phyloP scores from a whole-genome alignment of 2,329 filamentous ascomycete genomes.

The Colletotrichum lupini region DNA sequence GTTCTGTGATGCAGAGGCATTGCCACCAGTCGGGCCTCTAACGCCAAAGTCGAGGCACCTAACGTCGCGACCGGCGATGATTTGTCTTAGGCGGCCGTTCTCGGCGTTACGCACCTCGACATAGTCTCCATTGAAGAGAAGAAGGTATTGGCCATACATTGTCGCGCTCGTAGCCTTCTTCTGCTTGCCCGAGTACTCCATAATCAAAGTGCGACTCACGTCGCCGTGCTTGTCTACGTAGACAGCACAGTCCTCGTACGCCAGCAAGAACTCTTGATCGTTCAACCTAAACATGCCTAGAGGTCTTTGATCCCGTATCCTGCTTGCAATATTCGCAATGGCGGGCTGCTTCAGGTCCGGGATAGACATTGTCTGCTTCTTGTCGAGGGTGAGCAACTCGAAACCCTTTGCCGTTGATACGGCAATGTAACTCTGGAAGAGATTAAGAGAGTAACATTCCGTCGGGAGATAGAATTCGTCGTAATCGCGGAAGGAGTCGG shows the following conservation, averaged over 20 bases:
- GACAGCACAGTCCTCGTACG: slow-evolving; percentile 95
- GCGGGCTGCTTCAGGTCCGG: slow-evolving; percentile 84
- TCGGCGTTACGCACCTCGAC: slow-evolving; percentile 97
- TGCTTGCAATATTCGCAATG: slow-evolving; percentile 85
- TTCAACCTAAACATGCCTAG: slow-evolving; percentile 97
- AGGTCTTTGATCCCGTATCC: slow-evolving; percentile 85
- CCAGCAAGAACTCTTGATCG: slow-evolving; percentile 90
- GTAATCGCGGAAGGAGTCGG: slow-evolving; percentile 97
- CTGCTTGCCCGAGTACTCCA: slow-evolving; percentile 96
- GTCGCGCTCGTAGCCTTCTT: slow-evolving; percentile 84
- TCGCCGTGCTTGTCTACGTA: slow-evolving; percentile 99
- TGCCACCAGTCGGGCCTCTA: slow-evolving; percentile 67
- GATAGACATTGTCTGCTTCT: slow-evolving; percentile 94
- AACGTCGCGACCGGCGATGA: slow-evolving; percentile 92
- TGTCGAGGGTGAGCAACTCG: slow-evolving; percentile 95
- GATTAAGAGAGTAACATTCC: slow-evolving; percentile 93
- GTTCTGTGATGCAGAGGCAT: slow-evolving; percentile 45
- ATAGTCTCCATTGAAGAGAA: slow-evolving; percentile 96
- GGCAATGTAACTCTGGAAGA: slow-evolving; percentile 94
- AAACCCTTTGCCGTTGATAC: slow-evolving; percentile 93
- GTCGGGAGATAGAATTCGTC: slow-evolving; percentile 98
- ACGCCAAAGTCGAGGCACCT: slow-evolving; percentile 89
- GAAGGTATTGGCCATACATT: slow-evolving; percentile 89
- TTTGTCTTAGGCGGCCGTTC: slow-evolving; percentile 92
- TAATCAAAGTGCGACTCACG: slow-evolving; percentile 91